phyloP scores from a whole-genome alignment of 1,139 yeast species.

The Sugiyamaella xylanicola region DNA sequence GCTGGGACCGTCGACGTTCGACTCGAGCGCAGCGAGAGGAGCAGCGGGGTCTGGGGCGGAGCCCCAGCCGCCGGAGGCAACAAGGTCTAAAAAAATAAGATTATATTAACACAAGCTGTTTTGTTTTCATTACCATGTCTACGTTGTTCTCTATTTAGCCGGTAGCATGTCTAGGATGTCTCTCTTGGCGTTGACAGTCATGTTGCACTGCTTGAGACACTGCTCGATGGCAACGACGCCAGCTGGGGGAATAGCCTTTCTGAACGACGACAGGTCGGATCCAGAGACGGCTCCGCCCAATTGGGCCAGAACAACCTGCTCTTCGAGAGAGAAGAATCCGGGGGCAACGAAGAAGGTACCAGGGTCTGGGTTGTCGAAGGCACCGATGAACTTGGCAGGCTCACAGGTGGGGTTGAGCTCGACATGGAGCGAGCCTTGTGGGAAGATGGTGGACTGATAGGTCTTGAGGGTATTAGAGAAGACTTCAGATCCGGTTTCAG shows the following conservation, averaged over 20 bases:
- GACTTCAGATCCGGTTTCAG: conserved; percentile 29
- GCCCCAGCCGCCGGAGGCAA: too few relatives aligned
- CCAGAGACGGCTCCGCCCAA: conserved; percentile 27
- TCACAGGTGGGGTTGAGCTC: conserved; percentile 30
- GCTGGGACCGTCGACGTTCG: too few relatives aligned
- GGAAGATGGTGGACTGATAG: conserved; percentile 27
- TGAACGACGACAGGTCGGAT: conserved; percentile 21
- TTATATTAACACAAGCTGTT: too few relatives aligned
- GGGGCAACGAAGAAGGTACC: conserved; percentile 29
- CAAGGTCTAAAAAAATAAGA: too few relatives aligned
- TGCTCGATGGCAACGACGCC: conserved; percentile 25
- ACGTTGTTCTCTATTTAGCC: background rate
- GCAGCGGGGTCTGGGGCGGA: too few relatives aligned
- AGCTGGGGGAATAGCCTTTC: conserved; percentile 26
- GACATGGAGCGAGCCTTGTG: conserved; percentile 28
- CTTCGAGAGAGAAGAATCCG: conserved; percentile 27
- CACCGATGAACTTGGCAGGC: conserved; percentile 25
- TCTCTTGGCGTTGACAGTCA: conserved; percentile 19
- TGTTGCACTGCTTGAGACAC: conserved; percentile 24
- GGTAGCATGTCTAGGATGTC: conserved; percentile 15
- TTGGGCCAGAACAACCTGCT: conserved; percentile 23
- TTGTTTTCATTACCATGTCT: too few relatives aligned
- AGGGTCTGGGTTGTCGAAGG: conserved; percentile 29
- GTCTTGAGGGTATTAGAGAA: conserved; percentile 22
- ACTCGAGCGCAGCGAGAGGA: too few relatives aligned